Evolutionary conservation across 225 moss, liverwort and hornwort genomes (phyloP).

Genomic region (Marchantia polymorpha): DNA sequence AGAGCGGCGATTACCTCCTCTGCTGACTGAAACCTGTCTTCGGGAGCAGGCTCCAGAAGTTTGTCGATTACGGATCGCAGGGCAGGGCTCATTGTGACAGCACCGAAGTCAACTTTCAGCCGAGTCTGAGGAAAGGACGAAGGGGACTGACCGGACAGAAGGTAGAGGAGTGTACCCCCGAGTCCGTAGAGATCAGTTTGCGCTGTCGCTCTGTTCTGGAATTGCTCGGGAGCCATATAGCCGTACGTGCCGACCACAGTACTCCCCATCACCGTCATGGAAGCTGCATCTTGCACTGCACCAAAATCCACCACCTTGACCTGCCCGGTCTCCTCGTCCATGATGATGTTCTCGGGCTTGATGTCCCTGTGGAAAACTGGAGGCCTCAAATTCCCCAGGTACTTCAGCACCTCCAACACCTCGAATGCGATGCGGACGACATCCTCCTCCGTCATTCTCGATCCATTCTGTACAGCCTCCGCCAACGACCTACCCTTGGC

Average conservation of each 20-base stretch:
- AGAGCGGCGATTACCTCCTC: slow-evolving; percentile 49
- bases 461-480: slow-evolving; percentile 59
- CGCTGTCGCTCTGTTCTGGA: slow-evolving; percentile 85
- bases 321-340: slow-evolving; percentile 68
- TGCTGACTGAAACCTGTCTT: slow-evolving; percentile 93
- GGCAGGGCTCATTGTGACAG: slow-evolving; percentile 54
- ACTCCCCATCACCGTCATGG: slow-evolving; percentile 74
- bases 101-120: slow-evolving; percentile 78
- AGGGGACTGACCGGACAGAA: slow-evolving; percentile 74
- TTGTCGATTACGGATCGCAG: slow-evolving; percentile 66
- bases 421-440: slow-evolving; percentile 69
- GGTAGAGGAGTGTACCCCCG: slow-evolving; percentile 83
- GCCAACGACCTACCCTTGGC: slow-evolving; percentile 74
- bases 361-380: slow-evolving; percentile 94
- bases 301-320: slow-evolving; percentile 98
- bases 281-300: slow-evolving; percentile 93
- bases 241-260: slow-evolving; percentile 98
- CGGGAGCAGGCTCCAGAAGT: slow-evolving; percentile 91
- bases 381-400: slow-evolving; percentile 84
- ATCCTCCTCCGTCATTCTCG: slow-evolving; percentile 78
- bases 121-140: slow-evolving; percentile 81
- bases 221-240: slow-evolving; percentile 99
- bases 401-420: slow-evolving; percentile 74
- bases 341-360: slow-evolving; percentile 90
- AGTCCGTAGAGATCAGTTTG: slow-evolving; percentile 98